Evolutionary conservation across 2,329 filamentous ascomycete species (phyloP).

Genomic region (Chaetothyriales sp.): DNA sequence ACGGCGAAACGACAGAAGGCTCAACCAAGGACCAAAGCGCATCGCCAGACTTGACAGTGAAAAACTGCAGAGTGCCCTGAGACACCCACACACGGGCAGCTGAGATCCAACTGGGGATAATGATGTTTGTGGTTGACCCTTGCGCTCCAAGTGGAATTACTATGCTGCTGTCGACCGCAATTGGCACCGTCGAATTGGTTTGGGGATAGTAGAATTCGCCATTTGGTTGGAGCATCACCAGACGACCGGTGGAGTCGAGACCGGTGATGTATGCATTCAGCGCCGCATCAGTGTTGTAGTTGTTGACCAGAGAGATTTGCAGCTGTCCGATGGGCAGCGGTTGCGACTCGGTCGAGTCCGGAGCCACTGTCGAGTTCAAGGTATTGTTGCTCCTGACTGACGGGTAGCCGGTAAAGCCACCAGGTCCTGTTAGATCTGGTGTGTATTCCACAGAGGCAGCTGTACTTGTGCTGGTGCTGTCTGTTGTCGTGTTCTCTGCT

Average conservation of each 20-base stretch:
- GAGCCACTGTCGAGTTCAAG: not conserved
- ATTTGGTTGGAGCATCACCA: conserved; percentile 28
- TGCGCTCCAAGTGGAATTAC: conserved; percentile 29
- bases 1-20: conserved; percentile 31
- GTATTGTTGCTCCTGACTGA: not conserved
- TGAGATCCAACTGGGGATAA: conserved; percentile 27
- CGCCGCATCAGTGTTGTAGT: conserved; percentile 24
- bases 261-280: conserved; percentile 34
- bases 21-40: conserved; percentile 30
- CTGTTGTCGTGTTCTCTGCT: not conserved
- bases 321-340: not conserved
- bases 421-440: not conserved
- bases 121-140: conserved; percentile 26
- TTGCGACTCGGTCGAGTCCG: not conserved
- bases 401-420: not conserved
- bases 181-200: conserved; percentile 26
- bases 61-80: conserved; percentile 28
- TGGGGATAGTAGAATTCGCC: conserved; percentile 3
- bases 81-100: conserved; percentile 33
- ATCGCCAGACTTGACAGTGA: conserved; percentile 23
- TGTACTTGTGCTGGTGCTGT: not conserved
- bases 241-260: conserved; percentile 23
- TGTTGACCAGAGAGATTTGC: conserved; percentile 27
- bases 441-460: not conserved
- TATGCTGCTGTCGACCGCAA: conserved; percentile 25